phyloP scores from a whole-genome alignment of 2,329 filamentous ascomycete genomes.

The Exophiala alcalophila region DNA sequence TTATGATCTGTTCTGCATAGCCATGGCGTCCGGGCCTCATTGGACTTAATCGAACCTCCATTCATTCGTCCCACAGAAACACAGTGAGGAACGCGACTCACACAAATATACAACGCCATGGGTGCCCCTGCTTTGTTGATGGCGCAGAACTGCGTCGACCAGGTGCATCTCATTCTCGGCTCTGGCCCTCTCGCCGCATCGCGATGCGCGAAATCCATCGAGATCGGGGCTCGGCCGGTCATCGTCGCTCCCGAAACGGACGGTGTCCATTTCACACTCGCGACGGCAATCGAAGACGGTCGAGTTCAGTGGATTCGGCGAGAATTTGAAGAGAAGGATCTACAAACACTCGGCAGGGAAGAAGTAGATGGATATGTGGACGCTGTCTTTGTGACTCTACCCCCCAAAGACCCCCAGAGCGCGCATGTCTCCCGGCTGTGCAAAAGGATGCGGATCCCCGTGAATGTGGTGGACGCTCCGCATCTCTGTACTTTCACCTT shows the following conservation, averaged over 20 bases:
- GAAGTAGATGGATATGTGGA: constrained; percentile 79
- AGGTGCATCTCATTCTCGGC: constrained; percentile 75
- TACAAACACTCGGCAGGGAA: constrained; percentile 72
- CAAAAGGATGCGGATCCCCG: constrained; percentile 74
- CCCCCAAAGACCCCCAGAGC: constrained; percentile 49
- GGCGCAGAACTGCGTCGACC: constrained; percentile 40
- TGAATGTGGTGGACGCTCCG: constrained; percentile 89
- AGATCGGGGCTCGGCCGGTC: constrained; percentile 76
- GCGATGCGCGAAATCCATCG: constrained; percentile 73
- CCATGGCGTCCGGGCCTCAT: constrained; percentile 19
- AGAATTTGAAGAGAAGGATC: constrained; percentile 66
- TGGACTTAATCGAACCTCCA: constrained; percentile 4
- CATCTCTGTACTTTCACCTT: constrained; percentile 85
- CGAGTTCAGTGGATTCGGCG: constrained; percentile 42
- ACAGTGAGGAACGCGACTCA: no score
- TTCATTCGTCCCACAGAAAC: no score
- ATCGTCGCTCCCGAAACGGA: constrained; percentile 68
- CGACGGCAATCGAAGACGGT: constrained; percentile 44
- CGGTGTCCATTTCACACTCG: constrained; percentile 58
- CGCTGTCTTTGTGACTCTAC: constrained; percentile 80
- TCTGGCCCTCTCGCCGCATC: constrained; percentile 83
- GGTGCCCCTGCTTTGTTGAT: constrained; percentile 35
- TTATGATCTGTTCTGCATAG: constrained; percentile 14
- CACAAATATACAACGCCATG: constrained; percentile 11
- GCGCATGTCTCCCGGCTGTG: constrained; percentile 71